Percentiles rank a stretch among this genome's conserved stretches.
These are phyloP conservation scores for Trametes pubescens DNA, from an alignment of 1,284 basidiomycete genomes.

Conservation along the genomic window DNA sequence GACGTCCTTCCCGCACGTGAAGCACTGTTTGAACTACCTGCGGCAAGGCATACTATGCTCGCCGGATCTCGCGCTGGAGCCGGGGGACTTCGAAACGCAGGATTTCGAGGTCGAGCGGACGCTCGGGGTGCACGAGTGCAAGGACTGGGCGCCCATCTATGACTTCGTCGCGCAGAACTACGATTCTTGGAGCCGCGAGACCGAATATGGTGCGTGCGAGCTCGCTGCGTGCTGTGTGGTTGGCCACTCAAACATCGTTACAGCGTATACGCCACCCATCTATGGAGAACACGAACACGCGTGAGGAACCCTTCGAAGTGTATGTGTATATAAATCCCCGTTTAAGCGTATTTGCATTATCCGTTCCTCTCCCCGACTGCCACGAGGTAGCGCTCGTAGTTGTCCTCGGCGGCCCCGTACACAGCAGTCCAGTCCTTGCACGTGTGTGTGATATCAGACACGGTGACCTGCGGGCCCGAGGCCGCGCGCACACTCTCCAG, in stretches of 20 bases:
- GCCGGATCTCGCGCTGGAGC: slow-evolving; percentile 54
- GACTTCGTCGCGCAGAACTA: slow-evolving; percentile 21
- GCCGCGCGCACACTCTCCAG: slow-evolving; percentile 21
- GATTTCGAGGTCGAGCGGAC: slow-evolving; percentile 49
- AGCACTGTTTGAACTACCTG: slow-evolving; percentile 56
- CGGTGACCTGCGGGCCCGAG: slow-evolving; percentile 8
- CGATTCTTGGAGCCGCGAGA: slow-evolving; percentile 1
- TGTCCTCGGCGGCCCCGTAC: slow-evolving; percentile 29
- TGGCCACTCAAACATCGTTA: not conserved
- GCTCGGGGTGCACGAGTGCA: slow-evolving; percentile 53
- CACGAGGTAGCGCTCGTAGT: slow-evolving; percentile 14
- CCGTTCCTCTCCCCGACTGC: not conserved
- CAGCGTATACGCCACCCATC: too few species aligned
- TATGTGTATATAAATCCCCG: not conserved
- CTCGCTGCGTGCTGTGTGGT: too few species aligned
- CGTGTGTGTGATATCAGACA: slow-evolving; percentile 19
- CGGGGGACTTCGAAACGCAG: slow-evolving; percentile 50
- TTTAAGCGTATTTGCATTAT: not conserved
- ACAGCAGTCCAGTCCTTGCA: slow-evolving; percentile 35
- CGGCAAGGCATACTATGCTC: slow-evolving; percentile 51
- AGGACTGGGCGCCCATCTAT: slow-evolving; percentile 57
- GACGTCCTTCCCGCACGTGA: slow-evolving; percentile 42
- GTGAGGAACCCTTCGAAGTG: too few species aligned
- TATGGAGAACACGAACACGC: too few species aligned
- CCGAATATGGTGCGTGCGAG: slow-evolving; percentile 7